phyloP scores from a whole-genome alignment of 2,329 filamentous ascomycete species.

The Dactylonectria macrodidyma region DNA sequence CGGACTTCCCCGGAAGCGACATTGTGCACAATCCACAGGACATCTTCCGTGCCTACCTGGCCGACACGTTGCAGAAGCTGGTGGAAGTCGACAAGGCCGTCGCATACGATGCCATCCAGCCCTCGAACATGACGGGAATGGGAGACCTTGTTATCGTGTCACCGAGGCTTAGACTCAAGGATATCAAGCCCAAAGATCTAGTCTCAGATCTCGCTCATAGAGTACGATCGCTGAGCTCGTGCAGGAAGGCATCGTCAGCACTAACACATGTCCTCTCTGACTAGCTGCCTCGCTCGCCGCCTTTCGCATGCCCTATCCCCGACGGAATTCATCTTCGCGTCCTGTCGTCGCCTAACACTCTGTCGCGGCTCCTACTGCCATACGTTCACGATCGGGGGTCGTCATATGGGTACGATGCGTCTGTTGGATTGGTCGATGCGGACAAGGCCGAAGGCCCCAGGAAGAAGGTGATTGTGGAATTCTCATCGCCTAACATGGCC shows the following conservation, averaged over 20 bases:
- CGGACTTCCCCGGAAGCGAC: constrained; percentile 39
- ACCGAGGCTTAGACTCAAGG: constrained; percentile 41
- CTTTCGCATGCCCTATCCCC: constrained; percentile 39
- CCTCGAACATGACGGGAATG: constrained; percentile 43
- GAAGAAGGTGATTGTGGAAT: constrained; percentile 74
- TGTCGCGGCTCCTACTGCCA: constrained; percentile 37
- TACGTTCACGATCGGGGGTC: constrained; percentile 42
- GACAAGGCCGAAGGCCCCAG: constrained; percentile 12
- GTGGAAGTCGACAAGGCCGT: constrained; percentile 37
- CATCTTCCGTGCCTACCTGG: constrained; percentile 45
- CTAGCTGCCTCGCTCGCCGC: constrained; percentile 41
- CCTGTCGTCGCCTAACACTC: constrained; percentile 40
- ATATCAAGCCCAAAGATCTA: constrained; percentile 33
- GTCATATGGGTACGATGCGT: constrained; percentile 42
- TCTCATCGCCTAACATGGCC: constrained; percentile 82
- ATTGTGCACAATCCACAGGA: constrained; percentile 46
- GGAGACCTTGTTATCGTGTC: constrained; percentile 47
- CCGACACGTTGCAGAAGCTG: constrained; percentile 42
- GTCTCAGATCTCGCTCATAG: constrained; percentile 39
- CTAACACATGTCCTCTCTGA: constrained; percentile 22
- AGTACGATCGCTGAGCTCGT: constrained; percentile 22
- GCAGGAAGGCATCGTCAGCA: background rate
- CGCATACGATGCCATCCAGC: constrained; percentile 48
- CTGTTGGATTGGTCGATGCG: constrained; percentile 35
- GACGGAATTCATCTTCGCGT: constrained; percentile 47